phyloP scores from a whole-genome alignment of 2,329 filamentous ascomycete genomes.

The Neonectria sp. region DNA sequence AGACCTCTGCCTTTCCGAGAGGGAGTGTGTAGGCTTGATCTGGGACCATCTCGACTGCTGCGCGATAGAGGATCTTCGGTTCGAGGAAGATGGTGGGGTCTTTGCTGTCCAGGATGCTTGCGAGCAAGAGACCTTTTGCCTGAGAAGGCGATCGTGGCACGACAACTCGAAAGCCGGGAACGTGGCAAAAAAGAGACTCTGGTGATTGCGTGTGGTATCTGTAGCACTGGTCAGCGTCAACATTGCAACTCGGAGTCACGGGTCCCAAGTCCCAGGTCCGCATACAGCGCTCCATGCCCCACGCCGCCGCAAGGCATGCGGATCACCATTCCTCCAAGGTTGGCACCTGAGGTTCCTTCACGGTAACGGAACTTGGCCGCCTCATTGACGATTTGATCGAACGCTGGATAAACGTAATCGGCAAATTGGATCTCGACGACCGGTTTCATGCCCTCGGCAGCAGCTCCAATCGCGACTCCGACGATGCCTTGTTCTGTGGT shows the following conservation, averaged over 20 bases:
- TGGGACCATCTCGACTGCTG: conserved; percentile 90
- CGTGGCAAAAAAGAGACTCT: conserved; percentile 89
- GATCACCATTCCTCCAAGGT: conserved; percentile 84
- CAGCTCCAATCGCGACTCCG: conserved; percentile 90
- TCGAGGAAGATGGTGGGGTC: conserved; percentile 94
- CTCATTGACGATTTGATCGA: conserved; percentile 94
- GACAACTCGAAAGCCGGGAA: conserved; percentile 88
- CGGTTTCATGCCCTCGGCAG: conserved; percentile 90
- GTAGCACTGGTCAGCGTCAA: no score
- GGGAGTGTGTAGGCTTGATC: conserved; percentile 84
- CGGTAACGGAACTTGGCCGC: conserved; percentile 89
- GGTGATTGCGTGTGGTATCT: conserved; percentile 91
- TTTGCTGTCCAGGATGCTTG: conserved; percentile 77
- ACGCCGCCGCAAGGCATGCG: conserved; percentile 92
- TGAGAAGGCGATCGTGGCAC: conserved; percentile 88
- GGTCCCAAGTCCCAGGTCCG: no score
- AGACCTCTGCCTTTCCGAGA: conserved; percentile 84
- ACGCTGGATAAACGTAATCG: conserved; percentile 92
- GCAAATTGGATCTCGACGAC: conserved; percentile 96
- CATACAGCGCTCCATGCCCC: conserved; percentile 86
- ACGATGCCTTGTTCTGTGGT: conserved; percentile 93
- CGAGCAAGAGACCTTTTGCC: conserved; percentile 86
- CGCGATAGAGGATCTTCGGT: conserved; percentile 92
- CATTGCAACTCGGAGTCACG: no score
- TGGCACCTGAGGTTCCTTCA: conserved; percentile 68